Evolutionary conservation across 768 basidiomycete genomes (phyloP).

Genomic region (Psilocybe subaeruginosa): DNA sequence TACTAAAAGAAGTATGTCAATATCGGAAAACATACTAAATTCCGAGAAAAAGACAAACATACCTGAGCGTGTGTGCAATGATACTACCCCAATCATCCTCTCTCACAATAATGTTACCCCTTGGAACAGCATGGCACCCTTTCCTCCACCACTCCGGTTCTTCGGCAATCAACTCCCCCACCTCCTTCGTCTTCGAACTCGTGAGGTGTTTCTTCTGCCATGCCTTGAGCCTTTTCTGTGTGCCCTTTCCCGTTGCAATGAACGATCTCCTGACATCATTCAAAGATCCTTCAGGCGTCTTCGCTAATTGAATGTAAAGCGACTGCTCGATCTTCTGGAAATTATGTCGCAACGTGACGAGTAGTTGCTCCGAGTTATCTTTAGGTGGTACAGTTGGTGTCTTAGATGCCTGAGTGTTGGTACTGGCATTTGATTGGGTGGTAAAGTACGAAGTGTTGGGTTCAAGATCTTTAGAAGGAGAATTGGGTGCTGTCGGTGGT

Average conservation of each 20-base stretch:
- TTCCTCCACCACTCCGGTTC: constrained; percentile 71
- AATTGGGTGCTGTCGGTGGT: constrained; percentile 22
- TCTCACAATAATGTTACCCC: constrained; percentile 63
- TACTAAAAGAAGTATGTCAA: constrained; percentile 37
- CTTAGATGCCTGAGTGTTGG: constrained; percentile 15
- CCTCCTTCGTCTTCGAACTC: constrained; percentile 21
- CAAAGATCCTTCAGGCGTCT: constrained; percentile 46
- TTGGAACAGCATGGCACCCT: constrained; percentile 66
- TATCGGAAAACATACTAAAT: constrained; percentile 8
- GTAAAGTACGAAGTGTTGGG: constrained; percentile 13
- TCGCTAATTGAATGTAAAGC: constrained; percentile 56
- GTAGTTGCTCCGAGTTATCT: constrained; percentile 39
- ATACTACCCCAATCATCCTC: constrained; percentile 82
- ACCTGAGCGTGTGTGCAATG: constrained; percentile 78
- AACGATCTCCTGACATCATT: constrained; percentile 70
- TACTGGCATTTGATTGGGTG: constrained; percentile 11
- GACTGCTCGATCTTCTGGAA: constrained; percentile 64
- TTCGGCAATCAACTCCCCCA: constrained; percentile 31
- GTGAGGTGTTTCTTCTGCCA: constrained; percentile 70
- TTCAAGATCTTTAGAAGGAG: constrained; percentile 8
- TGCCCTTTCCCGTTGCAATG: constrained; percentile 50
- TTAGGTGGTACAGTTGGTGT: constrained; percentile 23
- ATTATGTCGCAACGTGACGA: constrained; percentile 53
- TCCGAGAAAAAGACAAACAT: constrained; percentile 16
- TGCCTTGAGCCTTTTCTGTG: constrained; percentile 54